Evolutionary conservation across 2,329 filamentous ascomycete species (phyloP).

Genomic region (Neonectria sp.): DNA sequence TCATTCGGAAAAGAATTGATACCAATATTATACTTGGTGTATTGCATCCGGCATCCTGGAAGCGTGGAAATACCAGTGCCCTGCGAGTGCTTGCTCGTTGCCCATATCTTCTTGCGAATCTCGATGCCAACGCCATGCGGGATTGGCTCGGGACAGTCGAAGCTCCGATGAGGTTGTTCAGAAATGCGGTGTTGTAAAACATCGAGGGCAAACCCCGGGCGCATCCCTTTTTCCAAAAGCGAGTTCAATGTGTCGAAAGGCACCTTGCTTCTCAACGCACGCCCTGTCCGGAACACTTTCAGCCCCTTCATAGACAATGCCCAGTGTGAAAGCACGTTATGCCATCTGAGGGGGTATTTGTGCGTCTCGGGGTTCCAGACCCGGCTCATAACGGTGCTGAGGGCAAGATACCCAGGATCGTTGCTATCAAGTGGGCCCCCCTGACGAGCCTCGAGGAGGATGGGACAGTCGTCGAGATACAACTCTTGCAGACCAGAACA

Average conservation of each 20-base stretch:
- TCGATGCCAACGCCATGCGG: not conserved
- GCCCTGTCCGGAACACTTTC: constrained; percentile 25
- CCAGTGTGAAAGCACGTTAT: constrained; percentile 28
- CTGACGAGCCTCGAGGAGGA: constrained; percentile 39
- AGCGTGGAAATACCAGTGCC: not conserved
- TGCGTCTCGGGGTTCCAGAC: not conserved
- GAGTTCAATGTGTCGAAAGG: not conserved
- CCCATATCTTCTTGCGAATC: not conserved
- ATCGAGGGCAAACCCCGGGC: not conserved
- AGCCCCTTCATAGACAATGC: constrained; percentile 23
- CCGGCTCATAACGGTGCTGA: rapidly evolving
- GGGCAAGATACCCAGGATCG: constrained; percentile 27
- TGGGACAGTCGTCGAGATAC: constrained; percentile 60
- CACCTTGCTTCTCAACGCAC: not conserved
- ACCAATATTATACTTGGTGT: constrained; percentile 21
- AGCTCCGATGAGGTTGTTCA: not conserved
- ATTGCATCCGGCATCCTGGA: constrained; percentile 15
- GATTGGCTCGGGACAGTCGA: constrained; percentile 3
- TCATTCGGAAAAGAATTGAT: not conserved
- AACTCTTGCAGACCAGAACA: constrained; percentile 53
- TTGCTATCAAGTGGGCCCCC: not conserved
- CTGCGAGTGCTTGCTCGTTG: constrained; percentile 5
- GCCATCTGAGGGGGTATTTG: constrained; percentile 26
- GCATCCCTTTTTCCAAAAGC: not conserved
- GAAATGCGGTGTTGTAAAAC: not conserved